phyloP scores from a whole-genome alignment of 331 rosid genomes.

The Quercus tomentella region DNA sequence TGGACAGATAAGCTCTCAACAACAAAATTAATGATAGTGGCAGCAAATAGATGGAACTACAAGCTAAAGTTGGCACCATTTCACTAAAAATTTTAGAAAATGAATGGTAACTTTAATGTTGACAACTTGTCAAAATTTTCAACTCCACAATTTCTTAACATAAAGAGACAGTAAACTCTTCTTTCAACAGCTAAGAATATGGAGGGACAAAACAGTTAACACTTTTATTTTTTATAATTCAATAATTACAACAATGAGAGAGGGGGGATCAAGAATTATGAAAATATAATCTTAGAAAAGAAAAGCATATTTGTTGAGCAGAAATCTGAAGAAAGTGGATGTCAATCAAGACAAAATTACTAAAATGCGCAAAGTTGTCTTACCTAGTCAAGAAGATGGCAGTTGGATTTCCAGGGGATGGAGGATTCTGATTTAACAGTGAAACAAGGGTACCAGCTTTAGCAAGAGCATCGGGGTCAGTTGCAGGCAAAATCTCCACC shows the following conservation, averaged over 20 bases:
- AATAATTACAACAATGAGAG: background rate
- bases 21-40: background rate
- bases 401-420: constrained; percentile 80
- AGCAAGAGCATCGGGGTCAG: constrained; percentile 51
- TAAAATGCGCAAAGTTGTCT: background rate
- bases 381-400: constrained; percentile 68
- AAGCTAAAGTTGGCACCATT: background rate
- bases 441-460: constrained; percentile 67
- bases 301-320: background rate
- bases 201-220: no score
- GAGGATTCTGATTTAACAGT: constrained; percentile 69
- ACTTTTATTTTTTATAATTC: no score
- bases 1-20: background rate
- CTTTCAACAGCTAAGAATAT: background rate
- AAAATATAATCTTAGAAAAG: background rate
- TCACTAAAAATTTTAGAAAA: background rate
- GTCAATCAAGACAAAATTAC: background rate
- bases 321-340: background rate
- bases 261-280: background rate
- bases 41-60: background rate
- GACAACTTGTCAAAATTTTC: background rate
- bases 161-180: background rate
- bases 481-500: constrained; percentile 60
- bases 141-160: background rate
- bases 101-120: background rate